Conservation (phyloP, 1,139 yeast species). For the Protomyces arabidopsidicola region DNA sequence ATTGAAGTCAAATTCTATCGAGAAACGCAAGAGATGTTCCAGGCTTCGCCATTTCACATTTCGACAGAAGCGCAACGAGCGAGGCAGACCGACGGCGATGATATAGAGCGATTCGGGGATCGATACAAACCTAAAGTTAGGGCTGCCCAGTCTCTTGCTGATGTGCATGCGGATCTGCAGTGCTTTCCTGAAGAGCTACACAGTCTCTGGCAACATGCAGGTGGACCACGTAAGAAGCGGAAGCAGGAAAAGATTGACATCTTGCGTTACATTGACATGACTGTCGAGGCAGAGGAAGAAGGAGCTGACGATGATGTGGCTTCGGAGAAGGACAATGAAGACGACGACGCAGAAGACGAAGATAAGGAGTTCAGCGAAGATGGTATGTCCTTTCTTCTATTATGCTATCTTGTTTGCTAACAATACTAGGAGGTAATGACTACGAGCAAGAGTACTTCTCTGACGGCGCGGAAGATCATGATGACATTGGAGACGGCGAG, state of each 20-base stretch:
- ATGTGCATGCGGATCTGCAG: slow-evolving; percentile 7
- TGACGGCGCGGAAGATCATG: slow-evolving; percentile 21
- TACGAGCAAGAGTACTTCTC: slow-evolving; percentile 23
- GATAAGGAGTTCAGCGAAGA: slow-evolving; percentile 26
- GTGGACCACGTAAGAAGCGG: slow-evolving; percentile 13
- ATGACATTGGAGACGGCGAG: slow-evolving; percentile 17
- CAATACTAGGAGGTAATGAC: slow-evolving; percentile 6
- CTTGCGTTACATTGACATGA: slow-evolving; percentile 16
- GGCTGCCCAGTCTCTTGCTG: slow-evolving; percentile 11
- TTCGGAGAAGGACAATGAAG: slow-evolving; percentile 13
- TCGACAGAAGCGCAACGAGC: slow-evolving; percentile 4
- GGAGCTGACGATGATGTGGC: slow-evolving; percentile 14
- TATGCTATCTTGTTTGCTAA: neutral
- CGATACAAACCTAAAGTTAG: slow-evolving; percentile 13
- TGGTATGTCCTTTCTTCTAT: neutral
- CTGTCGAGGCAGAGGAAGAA: slow-evolving; percentile 10
- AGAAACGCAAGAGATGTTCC: slow-evolving; percentile 12
- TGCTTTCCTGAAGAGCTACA: slow-evolving; percentile 22
- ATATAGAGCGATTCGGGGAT: slow-evolving; percentile 20
- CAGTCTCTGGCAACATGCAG: slow-evolving; percentile 9
- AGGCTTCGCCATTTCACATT: slow-evolving; percentile 13
- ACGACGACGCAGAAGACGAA: slow-evolving; percentile 5
- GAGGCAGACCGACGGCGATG: slow-evolving; percentile 10
- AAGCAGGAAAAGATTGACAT: slow-evolving; percentile 22
- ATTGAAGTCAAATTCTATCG: slow-evolving; percentile 14